Evolutionary conservation across 306 rosid genomes (phyloP).

Genomic region (Delonix regia): DNA sequence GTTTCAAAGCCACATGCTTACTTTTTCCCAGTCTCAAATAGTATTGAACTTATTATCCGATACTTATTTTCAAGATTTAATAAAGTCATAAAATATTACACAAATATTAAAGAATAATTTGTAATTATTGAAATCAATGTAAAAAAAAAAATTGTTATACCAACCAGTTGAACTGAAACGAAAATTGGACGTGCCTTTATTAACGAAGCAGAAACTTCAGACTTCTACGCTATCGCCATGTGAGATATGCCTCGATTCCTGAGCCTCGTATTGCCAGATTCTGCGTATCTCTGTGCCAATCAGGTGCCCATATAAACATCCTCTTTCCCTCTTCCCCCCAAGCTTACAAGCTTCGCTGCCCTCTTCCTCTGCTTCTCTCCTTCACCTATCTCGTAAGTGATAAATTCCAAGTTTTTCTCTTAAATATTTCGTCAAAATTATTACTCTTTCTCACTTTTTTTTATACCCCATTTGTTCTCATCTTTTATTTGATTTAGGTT

Average conservation of each 20-base stretch:
- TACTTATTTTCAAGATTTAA: too few species aligned
- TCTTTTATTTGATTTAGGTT: neutral
- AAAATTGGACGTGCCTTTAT: slow-evolving; percentile 39
- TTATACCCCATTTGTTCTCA: slow-evolving; percentile 22
- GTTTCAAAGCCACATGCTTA: neutral
- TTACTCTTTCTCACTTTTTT: neutral
- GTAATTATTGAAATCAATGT: too few species aligned
- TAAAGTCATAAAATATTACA: too few species aligned
- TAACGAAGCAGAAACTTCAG: slow-evolving; percentile 51
- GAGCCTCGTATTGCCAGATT: slow-evolving; percentile 52
- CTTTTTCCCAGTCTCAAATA: neutral
- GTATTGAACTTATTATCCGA: neutral
- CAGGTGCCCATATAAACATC: slow-evolving; percentile 35
- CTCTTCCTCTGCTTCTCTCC: slow-evolving; percentile 41
- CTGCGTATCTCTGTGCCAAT: slow-evolving; percentile 19
- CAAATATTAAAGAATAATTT: too few species aligned
- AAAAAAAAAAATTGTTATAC: too few species aligned
- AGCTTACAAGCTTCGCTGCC: slow-evolving; percentile 56
- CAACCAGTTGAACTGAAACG: too few species aligned
- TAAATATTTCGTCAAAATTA: neutral
- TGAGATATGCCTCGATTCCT: slow-evolving; percentile 72
- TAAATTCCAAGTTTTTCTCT: slow-evolving; percentile 34
- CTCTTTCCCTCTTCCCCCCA: slow-evolving; percentile 26
- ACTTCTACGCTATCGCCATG: slow-evolving; percentile 68
- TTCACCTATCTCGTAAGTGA: slow-evolving; percentile 58